phyloP scores from a whole-genome alignment of 352 stramenopile species.

The Ochromonadaceae sp. region DNA sequence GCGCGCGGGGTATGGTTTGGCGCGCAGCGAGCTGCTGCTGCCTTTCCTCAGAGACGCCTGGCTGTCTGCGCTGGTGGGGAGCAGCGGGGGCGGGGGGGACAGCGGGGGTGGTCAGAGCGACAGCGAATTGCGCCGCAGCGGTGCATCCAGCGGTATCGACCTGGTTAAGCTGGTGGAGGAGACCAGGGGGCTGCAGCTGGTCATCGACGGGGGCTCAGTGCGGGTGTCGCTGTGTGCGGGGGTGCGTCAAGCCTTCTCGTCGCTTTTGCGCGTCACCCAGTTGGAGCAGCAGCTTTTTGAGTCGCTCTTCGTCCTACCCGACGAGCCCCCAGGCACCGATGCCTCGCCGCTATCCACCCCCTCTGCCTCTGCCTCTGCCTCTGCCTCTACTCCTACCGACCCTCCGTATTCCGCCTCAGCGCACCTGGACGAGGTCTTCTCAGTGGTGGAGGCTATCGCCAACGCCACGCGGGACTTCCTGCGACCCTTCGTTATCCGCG shows the following conservation, averaged over 20 bases:
- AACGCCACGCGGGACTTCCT: not conserved
- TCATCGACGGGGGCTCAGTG: not conserved
- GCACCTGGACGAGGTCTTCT: not conserved
- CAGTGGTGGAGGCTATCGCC: not conserved
- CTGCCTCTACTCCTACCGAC: not conserved
- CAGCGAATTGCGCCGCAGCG: no score
- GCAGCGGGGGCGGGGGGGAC: no score
- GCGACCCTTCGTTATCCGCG: slow-evolving; percentile 3
- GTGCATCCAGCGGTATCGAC: no score
- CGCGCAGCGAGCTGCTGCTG: not conserved
- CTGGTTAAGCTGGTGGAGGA: no score
- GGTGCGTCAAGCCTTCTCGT: not conserved
- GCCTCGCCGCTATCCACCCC: not conserved
- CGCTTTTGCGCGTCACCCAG: not conserved
- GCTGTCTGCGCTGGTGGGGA: no score
- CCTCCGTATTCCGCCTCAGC: not conserved
- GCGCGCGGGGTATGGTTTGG: not conserved
- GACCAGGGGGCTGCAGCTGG: not conserved
- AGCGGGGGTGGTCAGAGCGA: no score
- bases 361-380: not conserved
- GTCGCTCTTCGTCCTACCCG: not conserved
- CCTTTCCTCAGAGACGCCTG: not conserved
- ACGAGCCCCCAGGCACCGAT: not conserved
- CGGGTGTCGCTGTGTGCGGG: not conserved
- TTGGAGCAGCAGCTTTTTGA: slow-evolving; percentile 11